Base-by-base conservation (phyloP, 805 yeast species). In the Cyberlindnera misumaiensis region DNA sequence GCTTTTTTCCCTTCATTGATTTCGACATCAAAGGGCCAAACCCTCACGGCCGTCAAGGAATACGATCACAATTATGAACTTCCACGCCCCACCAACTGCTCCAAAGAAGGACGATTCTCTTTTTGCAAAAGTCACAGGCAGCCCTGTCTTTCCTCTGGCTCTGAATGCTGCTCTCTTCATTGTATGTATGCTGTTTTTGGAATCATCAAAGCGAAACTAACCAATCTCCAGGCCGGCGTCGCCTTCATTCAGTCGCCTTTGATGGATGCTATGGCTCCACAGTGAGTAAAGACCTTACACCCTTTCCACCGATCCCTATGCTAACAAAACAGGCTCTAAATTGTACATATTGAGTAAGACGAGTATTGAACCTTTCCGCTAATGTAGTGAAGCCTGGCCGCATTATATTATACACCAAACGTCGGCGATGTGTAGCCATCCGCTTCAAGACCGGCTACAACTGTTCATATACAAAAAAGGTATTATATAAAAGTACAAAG, bases 211-310 rank as follows among this genome's bases (percentile, higher is more conserved):
- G 24, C 10, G 3, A 17, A 22, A 31, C 16, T 40, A 63, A 67
- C 76, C 83, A 5, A 6, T 20, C 8, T 20, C 5, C 24, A 20
- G 24, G 24, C 24, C 34, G 93, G 93, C 58, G 83, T 82, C 49
- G 76, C 77, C 17, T 75, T 83, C 60, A 75, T 84, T 50, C 86
- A 80, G 65, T 80, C 88, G 34, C 82, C 89, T 49, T 63, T 81
- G 53, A 80, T 81, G 85, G 90, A 83, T 41, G 74, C 80, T 75
- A 64, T 83, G 65, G 88, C 82, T 52, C 93, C 93, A 37, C 90
- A 83, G 61, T 70, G 24, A 20, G 24, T 20, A 20, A 6, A 6
- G 5, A 8, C 24, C 8, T 5, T 20, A 20, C 8, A 20, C 24
- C 13, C 20, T 10, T 17, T 17, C n/a, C n/a, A n/a, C n/a, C 13